These are phyloP conservation scores for Schizosaccharomyces cryophilus DNA, from an alignment of 805 yeast species.

Conservation along the genomic window DNA sequence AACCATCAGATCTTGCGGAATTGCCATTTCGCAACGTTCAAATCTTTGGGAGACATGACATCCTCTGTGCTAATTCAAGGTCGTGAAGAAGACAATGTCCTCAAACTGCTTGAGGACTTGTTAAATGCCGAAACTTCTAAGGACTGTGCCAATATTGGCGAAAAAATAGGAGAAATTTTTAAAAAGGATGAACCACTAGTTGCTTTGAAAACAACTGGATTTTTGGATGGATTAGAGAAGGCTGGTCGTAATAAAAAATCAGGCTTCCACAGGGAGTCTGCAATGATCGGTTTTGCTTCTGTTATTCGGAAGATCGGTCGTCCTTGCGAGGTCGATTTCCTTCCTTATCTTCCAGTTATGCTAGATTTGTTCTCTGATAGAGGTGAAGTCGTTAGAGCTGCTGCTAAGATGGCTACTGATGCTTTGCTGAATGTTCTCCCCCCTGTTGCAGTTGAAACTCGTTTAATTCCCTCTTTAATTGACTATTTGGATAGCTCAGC, in stretches of 20 bases:
- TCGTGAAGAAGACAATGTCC: conserved; percentile 1
- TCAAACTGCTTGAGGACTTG: background rate
- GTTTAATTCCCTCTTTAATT: conserved; percentile 36
- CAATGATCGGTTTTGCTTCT: conserved; percentile 1
- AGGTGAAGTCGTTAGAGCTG: conserved; percentile 61
- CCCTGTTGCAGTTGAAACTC: conserved; percentile 51
- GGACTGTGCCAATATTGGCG: background rate
- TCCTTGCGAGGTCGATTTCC: conserved; percentile 41
- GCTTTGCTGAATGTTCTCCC: conserved; percentile 47
- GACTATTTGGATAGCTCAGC: conserved; percentile 54
- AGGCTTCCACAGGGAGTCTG: conserved; percentile 3
- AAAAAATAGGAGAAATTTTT: background rate
- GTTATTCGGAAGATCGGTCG: background rate
- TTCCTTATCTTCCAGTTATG: conserved; percentile 36
- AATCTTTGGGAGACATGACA: background rate
- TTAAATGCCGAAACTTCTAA: background rate
- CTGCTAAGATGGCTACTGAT: conserved; percentile 61
- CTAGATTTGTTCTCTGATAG: conserved; percentile 64
- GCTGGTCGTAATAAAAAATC: background rate
- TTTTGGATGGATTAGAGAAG: background rate
- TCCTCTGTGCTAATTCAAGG: background rate
- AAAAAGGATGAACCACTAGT: background rate
- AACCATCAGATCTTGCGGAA: too few species aligned
- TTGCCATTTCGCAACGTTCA: too few species aligned
- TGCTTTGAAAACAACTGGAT: background rate